Base-by-base conservation (phyloP, 371 early-diverging fungal species). In the Mucor mucedo region DNA sequence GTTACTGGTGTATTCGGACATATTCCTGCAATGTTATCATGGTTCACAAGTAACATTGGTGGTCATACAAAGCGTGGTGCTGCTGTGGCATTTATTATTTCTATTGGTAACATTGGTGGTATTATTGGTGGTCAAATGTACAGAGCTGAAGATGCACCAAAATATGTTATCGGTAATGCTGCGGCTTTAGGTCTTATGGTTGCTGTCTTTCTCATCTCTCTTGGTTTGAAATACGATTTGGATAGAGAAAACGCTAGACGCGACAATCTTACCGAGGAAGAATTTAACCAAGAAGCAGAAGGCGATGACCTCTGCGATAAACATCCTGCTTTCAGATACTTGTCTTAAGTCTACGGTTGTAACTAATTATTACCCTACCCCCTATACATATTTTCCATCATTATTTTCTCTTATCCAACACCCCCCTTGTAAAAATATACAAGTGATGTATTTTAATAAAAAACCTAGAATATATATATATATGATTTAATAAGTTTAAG, bases 1-100 rank as follows among this genome's bases (percentile, higher is more conserved):
- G 77, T 77, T 8, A 78, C 69, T 10, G 87, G 87, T 33, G 84
- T 86, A n/a, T 87, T 85, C 62, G 56, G 81, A 9, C 75, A 82
- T 27, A 71, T 82, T 21, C 87, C 89, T 14, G 71, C 86, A 40
- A 85, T 84, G 82, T 64, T 89, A 10, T 74, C 79, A 1, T 89
- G 87, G 87, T 82, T 86, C 63, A 78, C 84, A 3, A 84, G 79
- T 67, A 87, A 87, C 42, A 76, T 87, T 47, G 84, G 83, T 60
- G 89, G 89, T 0, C 84, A 86, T 55, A 86, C 86, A 28, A 89
- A 89, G 71, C 78, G 85, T 45, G 87, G 82, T 70, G 83, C 83
- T 39, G 87, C 82, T 1, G 75, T 80, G 9, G 89, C 87, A 7
- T 72, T 84, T 44, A 83, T 85, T 40, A 82, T 87, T 50, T 77